Evolutionary conservation across 176 grass and related monocot genomes (phyloP), one percentile per base, ranked within the genome.

Genomic region (Carex littledalei): DNA sequence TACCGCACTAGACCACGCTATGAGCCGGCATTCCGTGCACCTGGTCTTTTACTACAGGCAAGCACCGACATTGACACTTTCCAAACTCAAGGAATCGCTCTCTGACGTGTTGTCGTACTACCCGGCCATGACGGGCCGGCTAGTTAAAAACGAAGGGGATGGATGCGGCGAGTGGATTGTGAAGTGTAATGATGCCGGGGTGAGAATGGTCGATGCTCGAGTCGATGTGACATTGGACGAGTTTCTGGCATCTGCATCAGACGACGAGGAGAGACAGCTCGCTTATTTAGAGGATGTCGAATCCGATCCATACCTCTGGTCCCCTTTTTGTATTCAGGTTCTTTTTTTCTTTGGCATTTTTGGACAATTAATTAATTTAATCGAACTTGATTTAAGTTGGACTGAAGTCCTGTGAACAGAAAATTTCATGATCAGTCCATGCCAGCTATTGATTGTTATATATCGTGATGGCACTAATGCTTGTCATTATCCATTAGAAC

Each of bases 161-260:
- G 62, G 53, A 6, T 10, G 72, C 8, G 82, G 85, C 0, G 84
- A 88, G 1, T 94, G 95, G 92, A 37, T 87, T 1, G 89, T 98
- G 1, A 93, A 91, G 82, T 98, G 95, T 90, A 94, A 98, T 85
- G 92, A 98, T 84, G 95, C 95, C 21, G 95, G 95, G 26, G 87
- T 98, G 22, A 88, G 95, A 24, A 73, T 84, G 63, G 70, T 94
- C 54, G 92, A 98, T 34, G 95, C 92, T 12, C 86, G 54, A 82
- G 87, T 70, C n/a, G 64, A 81, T 6, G 85, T 11, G 64, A 89
- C 92, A 17, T 82, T 97, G 68, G 90, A 97, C 35, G 91, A 89
- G 82, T 98, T 90, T 90, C 87, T 98, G 52, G 84, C 80, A n/a
- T 75, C 89, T 34, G 91, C 91, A 0, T 66, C 84, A 66, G 89